A percentile compares a stretch with the other conserved stretches of the same genome.
Conservation (phyloP, 1,284 basidiomycete genomes). For the Cutaneotrichosporon cutaneum region DNA sequence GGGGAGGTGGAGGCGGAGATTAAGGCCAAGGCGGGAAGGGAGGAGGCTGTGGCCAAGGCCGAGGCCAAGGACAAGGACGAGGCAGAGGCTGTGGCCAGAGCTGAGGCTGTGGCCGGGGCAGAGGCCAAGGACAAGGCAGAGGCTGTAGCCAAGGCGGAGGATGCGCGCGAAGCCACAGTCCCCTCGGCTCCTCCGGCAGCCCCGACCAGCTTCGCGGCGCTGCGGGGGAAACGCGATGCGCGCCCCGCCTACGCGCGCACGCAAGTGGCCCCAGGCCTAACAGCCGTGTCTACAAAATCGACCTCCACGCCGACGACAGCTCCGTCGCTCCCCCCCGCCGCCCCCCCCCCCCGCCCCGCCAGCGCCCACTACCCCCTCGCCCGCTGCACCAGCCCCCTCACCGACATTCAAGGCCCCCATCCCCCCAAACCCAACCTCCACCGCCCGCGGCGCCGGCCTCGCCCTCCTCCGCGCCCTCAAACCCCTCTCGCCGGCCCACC, state of each 20-base stretch:
- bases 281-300: neutral
- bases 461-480: constrained; percentile 34
- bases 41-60: neutral
- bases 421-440: constrained; percentile 30
- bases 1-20: constrained; percentile 27
- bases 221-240: constrained; percentile 27
- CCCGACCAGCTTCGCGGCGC: constrained; percentile 27
- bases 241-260: constrained; percentile 16
- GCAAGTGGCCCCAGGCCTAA: neutral
- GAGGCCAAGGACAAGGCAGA: neutral
- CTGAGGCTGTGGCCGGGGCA: neutral
- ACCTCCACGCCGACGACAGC: too few species aligned
- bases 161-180: neutral
- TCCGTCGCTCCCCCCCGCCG: too few species aligned
- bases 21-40: neutral
- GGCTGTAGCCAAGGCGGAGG: too few species aligned
- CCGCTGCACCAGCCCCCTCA: too few species aligned
- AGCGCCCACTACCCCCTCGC: neutral
- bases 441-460: constrained; percentile 37
- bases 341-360: neutral
- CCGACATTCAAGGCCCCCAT: neutral
- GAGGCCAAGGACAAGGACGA: neutral
- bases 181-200: neutral
- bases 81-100: neutral
- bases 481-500: constrained; percentile 5